Base-by-base conservation (phyloP, 257 asterid species). In the Plantago elongata region DNA sequence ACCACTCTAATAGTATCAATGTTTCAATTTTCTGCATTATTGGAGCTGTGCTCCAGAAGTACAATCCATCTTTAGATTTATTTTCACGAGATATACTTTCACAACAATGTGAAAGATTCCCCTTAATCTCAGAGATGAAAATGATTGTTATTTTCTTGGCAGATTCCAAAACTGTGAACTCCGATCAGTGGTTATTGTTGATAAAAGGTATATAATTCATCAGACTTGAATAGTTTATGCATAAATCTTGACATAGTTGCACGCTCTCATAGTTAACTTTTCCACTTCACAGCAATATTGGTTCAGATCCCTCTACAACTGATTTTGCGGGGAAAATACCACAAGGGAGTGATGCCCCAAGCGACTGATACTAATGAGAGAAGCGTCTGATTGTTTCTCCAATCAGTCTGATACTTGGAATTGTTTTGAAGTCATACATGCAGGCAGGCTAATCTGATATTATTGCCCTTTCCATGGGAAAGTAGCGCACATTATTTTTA, bases 151-250 rank as follows among this genome's bases (percentile, higher is more conserved):
- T 22, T 63, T 34, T 52, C 9, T 62, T 61, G 77, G 79, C 95
- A 92, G 98, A 55, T 92, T 83, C 66, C 80, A 74, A 57, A 92
- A 92, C 64, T 92, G 97, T 22, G 96, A 92, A 72, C 93, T 92
- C 56, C 97, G 98, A 58, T 79, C 95, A 3, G 34, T 92, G 57
- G 89, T 86, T 56, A 63, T 89, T 69, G 90, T 86, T 43, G 97
- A 92, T 66, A 83, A 64, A 78, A 75, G 98, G 98, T 85, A 75
- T 12, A 54, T n/a, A 38, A 54, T 15, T 57, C 57, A 14, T 18
- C 16, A 49, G 49, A 48, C 56, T 57, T 44, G 37, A 57, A 46
- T 43, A 40, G 40, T 34, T 34, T 34, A 34, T 44, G 6, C 38
- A 54, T 30, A 47, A 40, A 3, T 14, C 42, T 54, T 37, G 0